Conservation (phyloP, 2,329 filamentous ascomycete species). For the Pestalotiopsis sp. region DNA sequence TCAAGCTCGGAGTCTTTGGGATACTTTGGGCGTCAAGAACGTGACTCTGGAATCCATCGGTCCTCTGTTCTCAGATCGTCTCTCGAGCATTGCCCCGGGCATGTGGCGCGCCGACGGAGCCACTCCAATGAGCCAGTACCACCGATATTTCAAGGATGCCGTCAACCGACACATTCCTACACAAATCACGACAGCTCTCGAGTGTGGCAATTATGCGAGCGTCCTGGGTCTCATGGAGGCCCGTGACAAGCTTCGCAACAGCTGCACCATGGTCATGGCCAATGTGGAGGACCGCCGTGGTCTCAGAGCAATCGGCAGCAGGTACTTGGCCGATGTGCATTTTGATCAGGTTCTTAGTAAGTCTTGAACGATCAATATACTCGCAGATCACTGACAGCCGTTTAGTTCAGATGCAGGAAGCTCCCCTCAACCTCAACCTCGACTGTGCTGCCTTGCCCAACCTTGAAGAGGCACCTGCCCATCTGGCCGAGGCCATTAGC, state of each 20-base stretch:
- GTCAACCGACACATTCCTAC: conserved; percentile 37
- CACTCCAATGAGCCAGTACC: conserved; percentile 38
- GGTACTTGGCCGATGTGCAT: conserved; percentile 37
- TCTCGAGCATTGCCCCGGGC: conserved; percentile 51
- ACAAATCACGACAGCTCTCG: conserved; percentile 49
- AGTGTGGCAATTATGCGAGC: conserved; percentile 50
- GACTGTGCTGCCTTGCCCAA: conserved; percentile 55
- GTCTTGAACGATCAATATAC: conserved; percentile 17
- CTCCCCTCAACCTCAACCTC: conserved; percentile 43
- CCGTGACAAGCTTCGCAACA: conserved; percentile 43
- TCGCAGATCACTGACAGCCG: conserved; percentile 14
- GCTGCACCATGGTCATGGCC: conserved; percentile 54
- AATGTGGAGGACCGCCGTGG: conserved; percentile 52
- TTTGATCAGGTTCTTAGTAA: conserved; percentile 47
- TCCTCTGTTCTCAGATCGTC: conserved; percentile 55
- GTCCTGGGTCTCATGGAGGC: conserved; percentile 47
- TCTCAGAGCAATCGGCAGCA: conserved; percentile 41
- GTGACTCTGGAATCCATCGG: conserved; percentile 58
- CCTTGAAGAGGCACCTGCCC: conserved; percentile 38
- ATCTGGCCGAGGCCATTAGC: conserved; percentile 45
- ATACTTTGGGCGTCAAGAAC: conserved; percentile 53
- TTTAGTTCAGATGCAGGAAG: conserved; percentile 42
- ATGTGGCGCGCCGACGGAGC: conserved; percentile 28
- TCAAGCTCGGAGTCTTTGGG: conserved; percentile 49
- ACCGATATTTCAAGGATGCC: conserved; percentile 46